These are phyloP conservation scores for Arabidopsis lyrata DNA, from an alignment of 441 rosid species.

Conservation along the genomic window DNA sequence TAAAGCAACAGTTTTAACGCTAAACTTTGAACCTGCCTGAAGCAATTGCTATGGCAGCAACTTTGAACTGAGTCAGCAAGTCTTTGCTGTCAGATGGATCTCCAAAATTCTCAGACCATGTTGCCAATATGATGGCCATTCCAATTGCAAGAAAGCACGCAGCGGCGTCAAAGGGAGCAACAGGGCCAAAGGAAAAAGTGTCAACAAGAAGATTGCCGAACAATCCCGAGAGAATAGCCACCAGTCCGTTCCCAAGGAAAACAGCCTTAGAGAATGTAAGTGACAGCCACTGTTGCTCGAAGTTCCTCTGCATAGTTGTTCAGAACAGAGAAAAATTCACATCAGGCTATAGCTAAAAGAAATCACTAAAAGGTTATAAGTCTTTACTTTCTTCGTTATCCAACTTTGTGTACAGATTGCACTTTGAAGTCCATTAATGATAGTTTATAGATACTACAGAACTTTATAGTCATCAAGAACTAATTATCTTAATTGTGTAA, in stretches of 20 bases:
- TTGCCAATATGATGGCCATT: slow-evolving; percentile 84
- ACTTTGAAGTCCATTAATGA: slow-evolving; percentile 1
- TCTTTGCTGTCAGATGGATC: slow-evolving; percentile 93
- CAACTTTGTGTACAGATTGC: neutral
- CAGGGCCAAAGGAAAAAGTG: slow-evolving; percentile 82
- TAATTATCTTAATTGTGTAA: neutral
- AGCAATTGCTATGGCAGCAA: slow-evolving; percentile 92
- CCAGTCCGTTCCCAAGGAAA: slow-evolving; percentile 95
- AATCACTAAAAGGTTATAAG: neutral
- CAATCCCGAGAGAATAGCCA: slow-evolving; percentile 88
- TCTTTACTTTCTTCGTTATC: slow-evolving; percentile 3
- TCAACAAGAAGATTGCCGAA: slow-evolving; percentile 91
- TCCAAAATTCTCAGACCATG: slow-evolving; percentile 94
- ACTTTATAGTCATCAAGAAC: slow-evolving; percentile 15
- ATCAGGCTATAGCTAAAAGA: slow-evolving; percentile 23
- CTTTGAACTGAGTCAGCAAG: slow-evolving; percentile 87
- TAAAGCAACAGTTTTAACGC: neutral
- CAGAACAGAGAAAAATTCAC: slow-evolving; percentile 9
- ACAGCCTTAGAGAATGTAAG: slow-evolving; percentile 94
- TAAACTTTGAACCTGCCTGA: slow-evolving; percentile 64
- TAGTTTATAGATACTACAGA: slow-evolving; percentile 6
- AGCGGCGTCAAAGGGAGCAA: slow-evolving; percentile 97
- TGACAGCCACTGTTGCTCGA: slow-evolving; percentile 93
- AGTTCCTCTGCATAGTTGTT: slow-evolving; percentile 72
- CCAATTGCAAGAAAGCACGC: slow-evolving; percentile 95